Percentiles rank a stretch among this genome's conserved stretches.
Evolutionary conservation across 495 filamentous ascomycete species (phyloP).

Genomic region (Jackrogersella multiformis): DNA sequence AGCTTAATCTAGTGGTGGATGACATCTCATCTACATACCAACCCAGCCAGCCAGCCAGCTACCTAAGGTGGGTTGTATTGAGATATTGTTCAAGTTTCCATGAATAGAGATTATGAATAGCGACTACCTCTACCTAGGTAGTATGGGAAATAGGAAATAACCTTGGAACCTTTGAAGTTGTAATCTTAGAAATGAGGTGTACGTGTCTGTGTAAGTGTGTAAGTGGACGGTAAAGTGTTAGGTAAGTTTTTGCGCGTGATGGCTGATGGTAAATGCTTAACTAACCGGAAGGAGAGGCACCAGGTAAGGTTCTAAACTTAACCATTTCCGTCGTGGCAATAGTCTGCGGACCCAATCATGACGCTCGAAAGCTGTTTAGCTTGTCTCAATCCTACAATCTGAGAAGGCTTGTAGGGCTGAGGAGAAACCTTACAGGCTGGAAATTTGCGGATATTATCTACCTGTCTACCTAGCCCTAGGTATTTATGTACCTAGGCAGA

Average conservation of each 20-base stretch:
- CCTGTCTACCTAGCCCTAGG: not conserved
- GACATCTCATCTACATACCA: not conserved
- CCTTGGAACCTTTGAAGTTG: not conserved
- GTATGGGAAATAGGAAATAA: slow-evolving; percentile 2
- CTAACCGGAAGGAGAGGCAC: not conserved
- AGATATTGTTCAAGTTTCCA: not conserved
- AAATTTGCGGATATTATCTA: slow-evolving; percentile 1
- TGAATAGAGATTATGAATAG: too few relatives aligned
- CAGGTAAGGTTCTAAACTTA: slow-evolving; percentile 17
- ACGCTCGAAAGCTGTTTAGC: slow-evolving; percentile 1
- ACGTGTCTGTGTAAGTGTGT: too few relatives aligned
- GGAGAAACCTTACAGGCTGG: slow-evolving; percentile 8
- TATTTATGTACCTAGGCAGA: not conserved
- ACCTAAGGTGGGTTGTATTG: not conserved
- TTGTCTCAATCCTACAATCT: slow-evolving; percentile 27
- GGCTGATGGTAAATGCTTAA: not conserved
- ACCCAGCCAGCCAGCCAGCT: too few relatives aligned
- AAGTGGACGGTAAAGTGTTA: too few relatives aligned
- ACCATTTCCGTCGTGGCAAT: slow-evolving; percentile 33
- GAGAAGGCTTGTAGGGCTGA: slow-evolving; percentile 41
- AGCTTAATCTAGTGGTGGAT: slow-evolving; percentile 28
- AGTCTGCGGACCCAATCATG: slow-evolving; percentile 38
- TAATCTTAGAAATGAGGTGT: not conserved
- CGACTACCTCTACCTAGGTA: too few relatives aligned
- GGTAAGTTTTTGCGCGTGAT: too few relatives aligned